Conservation (phyloP, 179 eudicot species). For the Sideroxylon spinosum region DNA sequence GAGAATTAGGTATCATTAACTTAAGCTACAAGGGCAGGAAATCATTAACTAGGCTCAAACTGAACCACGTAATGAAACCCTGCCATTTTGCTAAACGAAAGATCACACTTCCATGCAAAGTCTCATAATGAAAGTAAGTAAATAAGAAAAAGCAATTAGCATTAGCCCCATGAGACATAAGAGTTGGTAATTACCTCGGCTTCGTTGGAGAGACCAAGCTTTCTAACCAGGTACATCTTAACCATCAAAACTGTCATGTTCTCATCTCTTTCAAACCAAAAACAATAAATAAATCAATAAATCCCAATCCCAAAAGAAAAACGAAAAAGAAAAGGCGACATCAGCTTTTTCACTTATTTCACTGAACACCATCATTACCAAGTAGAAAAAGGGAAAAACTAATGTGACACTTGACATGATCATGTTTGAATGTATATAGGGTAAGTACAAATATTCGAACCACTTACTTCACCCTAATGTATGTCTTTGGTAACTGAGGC, state of each 20-base stretch:
- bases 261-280: not conserved
- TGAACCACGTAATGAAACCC: not conserved
- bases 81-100: not conserved
- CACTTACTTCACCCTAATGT: slow-evolving; percentile 18
- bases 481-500: slow-evolving; percentile 13
- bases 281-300: not conserved
- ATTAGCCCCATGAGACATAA: no score
- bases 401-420: not conserved
- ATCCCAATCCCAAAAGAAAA: not conserved
- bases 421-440: not conserved
- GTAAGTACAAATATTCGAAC: not conserved
- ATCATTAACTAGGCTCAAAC: no score
- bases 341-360: slow-evolving; percentile 3
- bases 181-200: slow-evolving; percentile 3
- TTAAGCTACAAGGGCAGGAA: no score
- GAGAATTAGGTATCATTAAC: not conserved
- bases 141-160: not conserved
- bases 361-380: slow-evolving; percentile 1
- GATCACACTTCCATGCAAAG: slow-evolving; percentile 3
- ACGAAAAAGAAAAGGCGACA: not conserved
- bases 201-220: slow-evolving; percentile 18
- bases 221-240: slow-evolving; percentile 16
- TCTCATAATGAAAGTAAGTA: not conserved
- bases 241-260: slow-evolving; percentile 17
- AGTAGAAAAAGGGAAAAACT: not conserved